Percentiles rank a stretch among this genome's conserved stretches.
These are phyloP conservation scores for Dicorynia guianensis DNA, from an alignment of 306 rosid genomes.

Conservation along the genomic window DNA sequence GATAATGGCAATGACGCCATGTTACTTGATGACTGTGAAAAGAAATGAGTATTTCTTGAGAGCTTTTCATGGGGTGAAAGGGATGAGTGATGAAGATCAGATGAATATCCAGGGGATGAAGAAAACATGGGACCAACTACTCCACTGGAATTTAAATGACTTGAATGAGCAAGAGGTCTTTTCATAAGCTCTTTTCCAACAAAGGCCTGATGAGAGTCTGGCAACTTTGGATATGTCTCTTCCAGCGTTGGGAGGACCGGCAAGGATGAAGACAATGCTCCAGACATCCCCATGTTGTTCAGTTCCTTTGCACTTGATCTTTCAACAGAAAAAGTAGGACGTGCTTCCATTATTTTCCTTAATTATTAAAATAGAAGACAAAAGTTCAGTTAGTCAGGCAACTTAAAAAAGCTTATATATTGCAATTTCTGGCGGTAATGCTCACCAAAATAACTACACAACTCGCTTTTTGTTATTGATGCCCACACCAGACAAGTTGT, in stretches of 20 bases:
- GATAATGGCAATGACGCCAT: conserved; percentile 57
- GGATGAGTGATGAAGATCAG: conserved; percentile 85
- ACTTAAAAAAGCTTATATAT: conserved; percentile 33
- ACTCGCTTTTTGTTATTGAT: conserved; percentile 47
- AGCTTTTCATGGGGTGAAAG: conserved; percentile 67
- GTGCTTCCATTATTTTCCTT: conserved; percentile 83
- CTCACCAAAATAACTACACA: conserved; percentile 56
- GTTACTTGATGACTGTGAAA: conserved; percentile 62
- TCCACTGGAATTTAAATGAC: conserved; percentile 69
- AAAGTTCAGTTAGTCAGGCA: conserved; percentile 42
- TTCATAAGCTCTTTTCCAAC: conserved; percentile 65
- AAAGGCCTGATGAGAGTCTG: conserved; percentile 69
- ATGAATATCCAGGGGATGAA: conserved; percentile 81
- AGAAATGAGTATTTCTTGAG: conserved; percentile 61
- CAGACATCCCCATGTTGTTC: conserved; percentile 70
- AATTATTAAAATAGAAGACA: conserved; percentile 41
- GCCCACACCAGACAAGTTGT: conserved; percentile 50
- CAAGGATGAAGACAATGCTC: conserved; percentile 64
- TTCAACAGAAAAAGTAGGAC: conserved; percentile 64
- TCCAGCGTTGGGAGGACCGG: conserved; percentile 66
- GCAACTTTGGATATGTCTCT: conserved; percentile 71
- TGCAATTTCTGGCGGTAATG: conserved; percentile 22
- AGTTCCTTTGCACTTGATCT: conserved; percentile 72
- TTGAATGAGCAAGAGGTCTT: conserved; percentile 59
- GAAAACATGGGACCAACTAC: conserved; percentile 88